Evolutionary conservation across 2,329 filamentous ascomycete species (phyloP).

Genomic region (Zasmidium cellare): DNA sequence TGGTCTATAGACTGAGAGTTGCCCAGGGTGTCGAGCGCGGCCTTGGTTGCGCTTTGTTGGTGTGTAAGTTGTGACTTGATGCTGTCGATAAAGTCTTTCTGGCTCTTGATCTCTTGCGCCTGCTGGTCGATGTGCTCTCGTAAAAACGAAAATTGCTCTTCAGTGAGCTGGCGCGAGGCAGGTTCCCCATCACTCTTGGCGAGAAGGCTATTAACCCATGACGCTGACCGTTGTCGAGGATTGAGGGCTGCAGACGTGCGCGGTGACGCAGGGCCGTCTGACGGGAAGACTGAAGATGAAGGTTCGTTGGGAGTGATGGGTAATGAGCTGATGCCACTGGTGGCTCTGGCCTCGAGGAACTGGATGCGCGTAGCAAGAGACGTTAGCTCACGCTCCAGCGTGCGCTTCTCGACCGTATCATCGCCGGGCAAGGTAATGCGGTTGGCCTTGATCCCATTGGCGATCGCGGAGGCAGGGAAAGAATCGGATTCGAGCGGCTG

Average conservation of each 20-base stretch:
- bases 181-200: constrained; percentile 55
- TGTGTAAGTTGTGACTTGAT: constrained; percentile 83
- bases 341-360: constrained; percentile 76
- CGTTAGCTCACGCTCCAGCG: constrained; percentile 79
- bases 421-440: constrained; percentile 74
- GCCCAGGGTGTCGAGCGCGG: constrained; percentile 75
- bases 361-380: constrained; percentile 77
- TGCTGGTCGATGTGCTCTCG: constrained; percentile 92
- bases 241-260: constrained; percentile 25
- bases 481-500: constrained; percentile 44
- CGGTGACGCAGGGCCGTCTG: constrained; percentile 48
- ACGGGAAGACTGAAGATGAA: constrained; percentile 54
- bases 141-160: constrained; percentile 81
- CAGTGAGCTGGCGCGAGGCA: constrained; percentile 60
- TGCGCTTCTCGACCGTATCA: constrained; percentile 71
- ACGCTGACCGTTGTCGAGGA: constrained; percentile 37
- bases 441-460: constrained; percentile 53
- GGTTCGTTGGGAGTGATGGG: constrained; percentile 82
- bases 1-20: constrained; percentile 85
- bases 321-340: constrained; percentile 48
- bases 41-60: constrained; percentile 82
- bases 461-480: constrained; percentile 46
- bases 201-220: constrained; percentile 54
- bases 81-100: constrained; percentile 80
- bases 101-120: constrained; percentile 84